Conservation (phyloP, 2,329 filamentous ascomycete species). For the Trichoderma lentiforme region DNA sequence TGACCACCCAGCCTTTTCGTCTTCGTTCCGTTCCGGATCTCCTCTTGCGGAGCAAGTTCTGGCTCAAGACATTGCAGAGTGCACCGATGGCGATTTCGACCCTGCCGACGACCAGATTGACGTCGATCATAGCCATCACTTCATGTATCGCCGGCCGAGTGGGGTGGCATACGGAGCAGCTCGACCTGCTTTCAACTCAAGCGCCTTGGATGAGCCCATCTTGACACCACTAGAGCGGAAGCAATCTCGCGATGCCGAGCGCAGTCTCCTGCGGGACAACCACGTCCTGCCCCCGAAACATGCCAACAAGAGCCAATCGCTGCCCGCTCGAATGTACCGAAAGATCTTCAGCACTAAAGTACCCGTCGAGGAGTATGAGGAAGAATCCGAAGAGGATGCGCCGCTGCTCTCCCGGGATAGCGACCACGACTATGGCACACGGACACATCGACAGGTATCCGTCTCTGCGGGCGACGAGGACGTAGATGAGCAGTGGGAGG, state of each 20-base stretch:
- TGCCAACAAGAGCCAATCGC: conserved; percentile 30
- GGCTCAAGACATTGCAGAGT: conserved; percentile 64
- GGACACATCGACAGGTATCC: conserved; percentile 28
- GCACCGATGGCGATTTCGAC: conserved; percentile 53
- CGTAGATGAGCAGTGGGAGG: conserved; percentile 75
- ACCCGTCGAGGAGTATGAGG: conserved; percentile 36
- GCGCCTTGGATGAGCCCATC: conserved; percentile 42
- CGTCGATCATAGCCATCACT: conserved; percentile 42
- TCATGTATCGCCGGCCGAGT: conserved; percentile 70
- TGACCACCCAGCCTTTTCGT: conserved; percentile 27
- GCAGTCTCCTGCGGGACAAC: conserved; percentile 62
- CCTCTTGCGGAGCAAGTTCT: conserved; percentile 64
- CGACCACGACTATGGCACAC: conserved; percentile 22
- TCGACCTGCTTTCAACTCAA: conserved; percentile 65
- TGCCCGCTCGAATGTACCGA: conserved; percentile 43
- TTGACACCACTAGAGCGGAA: conserved; percentile 55
- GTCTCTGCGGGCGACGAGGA: conserved; percentile 47
- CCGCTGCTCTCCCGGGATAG: conserved; percentile 35
- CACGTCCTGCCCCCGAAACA: conserved; percentile 63
- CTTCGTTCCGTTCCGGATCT: conserved; percentile 58
- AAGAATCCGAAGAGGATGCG: conserved; percentile 40
- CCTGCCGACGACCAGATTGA: conserved; percentile 32
- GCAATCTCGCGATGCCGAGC: conserved; percentile 55
- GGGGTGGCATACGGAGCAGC: conserved; percentile 71
- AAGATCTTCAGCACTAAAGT: conserved; percentile 57